Evolutionary conservation across 192 early-diverging fungal genomes (phyloP).

Genomic region (Linnemannia schmuckeri): DNA sequence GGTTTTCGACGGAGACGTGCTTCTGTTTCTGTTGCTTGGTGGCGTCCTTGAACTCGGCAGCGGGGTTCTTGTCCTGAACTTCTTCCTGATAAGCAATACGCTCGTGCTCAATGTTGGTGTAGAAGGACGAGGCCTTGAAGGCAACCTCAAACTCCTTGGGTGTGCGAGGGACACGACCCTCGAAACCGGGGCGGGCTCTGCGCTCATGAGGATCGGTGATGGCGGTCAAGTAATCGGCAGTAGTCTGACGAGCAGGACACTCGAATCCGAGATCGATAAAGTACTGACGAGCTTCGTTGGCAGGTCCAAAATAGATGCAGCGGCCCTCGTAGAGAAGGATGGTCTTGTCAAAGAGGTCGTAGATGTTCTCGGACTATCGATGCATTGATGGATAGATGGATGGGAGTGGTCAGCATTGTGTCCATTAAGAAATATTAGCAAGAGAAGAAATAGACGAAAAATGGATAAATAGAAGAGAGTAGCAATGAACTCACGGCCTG

Average conservation of each 20-base stretch:
- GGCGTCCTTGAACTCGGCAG: conserved; percentile 59
- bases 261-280: conserved; percentile 73
- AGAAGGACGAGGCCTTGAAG: conserved; percentile 63
- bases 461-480: neutral
- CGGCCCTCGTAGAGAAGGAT: conserved; percentile 76
- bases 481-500: conserved; percentile 76
- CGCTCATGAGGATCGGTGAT: conserved; percentile 74
- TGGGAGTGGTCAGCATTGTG: conserved; percentile 38
- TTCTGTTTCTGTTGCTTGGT: conserved; percentile 70
- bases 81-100: conserved; percentile 60
- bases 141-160: conserved; percentile 74
- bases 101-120: conserved; percentile 52
- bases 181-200: conserved; percentile 66
- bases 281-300: conserved; percentile 67
- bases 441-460: conserved; percentile 36
- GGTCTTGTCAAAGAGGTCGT: conserved; percentile 77
- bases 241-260: conserved; percentile 75
- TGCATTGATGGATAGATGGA: conserved; percentile 33
- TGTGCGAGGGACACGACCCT: conserved; percentile 64
- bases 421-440: conserved; percentile 65
- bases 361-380: conserved; percentile 78
- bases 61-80: conserved; percentile 29
- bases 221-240: conserved; percentile 80
- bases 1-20: conserved; percentile 61
- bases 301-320: conserved; percentile 79